Conservation (phyloP, 2,329 filamentous ascomycete species). For the Fusarium anthophilum region DNA sequence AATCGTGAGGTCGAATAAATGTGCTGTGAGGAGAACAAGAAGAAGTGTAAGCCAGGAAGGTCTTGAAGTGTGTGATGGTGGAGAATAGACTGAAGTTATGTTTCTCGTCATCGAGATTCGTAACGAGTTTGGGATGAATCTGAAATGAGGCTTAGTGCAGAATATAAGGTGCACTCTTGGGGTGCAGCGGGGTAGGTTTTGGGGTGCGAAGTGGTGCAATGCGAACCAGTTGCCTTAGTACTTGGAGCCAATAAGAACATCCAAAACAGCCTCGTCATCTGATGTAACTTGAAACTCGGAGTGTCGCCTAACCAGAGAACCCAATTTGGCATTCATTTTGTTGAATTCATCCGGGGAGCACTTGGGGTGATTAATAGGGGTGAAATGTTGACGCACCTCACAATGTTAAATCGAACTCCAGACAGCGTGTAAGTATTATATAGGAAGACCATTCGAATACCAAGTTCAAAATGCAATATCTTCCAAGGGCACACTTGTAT, state of each 20-base stretch:
- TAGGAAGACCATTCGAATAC: fast-evolving
- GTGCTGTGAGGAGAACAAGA: fast-evolving
- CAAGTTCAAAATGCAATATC: background rate
- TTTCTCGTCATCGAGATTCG: fast-evolving
- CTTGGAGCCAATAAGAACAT: background rate
- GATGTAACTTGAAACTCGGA: background rate
- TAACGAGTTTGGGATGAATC: background rate
- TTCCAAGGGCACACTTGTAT: fast-evolving
- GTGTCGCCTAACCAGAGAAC: fast-evolving
- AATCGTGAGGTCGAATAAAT: background rate
- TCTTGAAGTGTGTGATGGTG: fast-evolving
- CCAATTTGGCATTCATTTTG: background rate
- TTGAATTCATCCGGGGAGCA: background rate
- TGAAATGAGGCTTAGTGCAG: fast-evolving
- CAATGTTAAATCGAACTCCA: background rate
- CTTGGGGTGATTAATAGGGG: fast-evolving
- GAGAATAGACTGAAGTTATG: fast-evolving
- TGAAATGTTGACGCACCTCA: background rate
- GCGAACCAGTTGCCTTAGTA: background rate
- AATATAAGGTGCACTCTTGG: background rate
- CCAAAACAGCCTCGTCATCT: background rate
- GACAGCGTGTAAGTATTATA: background rate
- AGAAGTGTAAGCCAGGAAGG: fast-evolving
- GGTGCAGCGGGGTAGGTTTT: background rate
- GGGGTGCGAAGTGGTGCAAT: background rate